Percentiles rank a stretch among this genome's conserved stretches.
phyloP scores from a whole-genome alignment of 2,329 filamentous ascomycete genomes.

The Huntiella savannae region DNA sequence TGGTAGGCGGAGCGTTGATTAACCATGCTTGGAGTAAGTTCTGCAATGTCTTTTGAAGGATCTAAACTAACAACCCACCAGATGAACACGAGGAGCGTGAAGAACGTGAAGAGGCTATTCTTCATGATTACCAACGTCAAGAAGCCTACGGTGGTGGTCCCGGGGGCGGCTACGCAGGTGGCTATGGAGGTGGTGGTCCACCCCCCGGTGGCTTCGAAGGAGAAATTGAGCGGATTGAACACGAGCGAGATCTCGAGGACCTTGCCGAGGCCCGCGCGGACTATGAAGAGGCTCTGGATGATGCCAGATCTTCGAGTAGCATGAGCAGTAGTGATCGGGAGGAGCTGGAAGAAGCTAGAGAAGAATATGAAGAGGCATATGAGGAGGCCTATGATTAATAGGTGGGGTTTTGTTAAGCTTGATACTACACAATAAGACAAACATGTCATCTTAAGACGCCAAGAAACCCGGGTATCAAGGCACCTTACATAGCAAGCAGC shows the following conservation, averaged over 20 bases:
- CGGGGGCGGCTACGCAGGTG: conserved; percentile 19
- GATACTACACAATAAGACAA: not conserved
- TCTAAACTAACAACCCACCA: not conserved
- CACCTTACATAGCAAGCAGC: conserved; percentile 9
- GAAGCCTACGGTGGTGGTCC: conserved; percentile 6
- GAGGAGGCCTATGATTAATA: conserved; percentile 28
- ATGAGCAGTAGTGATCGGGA: conserved; percentile 31
- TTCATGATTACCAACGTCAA: conserved; percentile 6
- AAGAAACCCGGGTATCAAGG: not conserved
- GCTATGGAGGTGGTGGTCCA: not conserved
- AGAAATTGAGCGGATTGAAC: not conserved
- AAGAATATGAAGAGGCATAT: conserved; percentile 21
- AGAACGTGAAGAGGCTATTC: not conserved
- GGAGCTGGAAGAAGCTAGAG: conserved; percentile 31
- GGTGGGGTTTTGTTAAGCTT: conserved; percentile 8
- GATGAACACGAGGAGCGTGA: conserved; percentile 8
- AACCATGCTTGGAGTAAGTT: conserved; percentile 35
- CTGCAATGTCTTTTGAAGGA: not conserved
- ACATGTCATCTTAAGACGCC: not conserved
- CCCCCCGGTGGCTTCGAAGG: conserved; percentile 6
- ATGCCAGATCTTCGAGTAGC: conserved; percentile 23
- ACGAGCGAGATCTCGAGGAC: conserved; percentile 22
- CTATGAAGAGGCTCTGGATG: conserved; percentile 25
- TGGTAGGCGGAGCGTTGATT: conserved; percentile 37
- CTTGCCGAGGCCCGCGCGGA: conserved; percentile 25